Conservation (phyloP, 176 grass and related monocot species). For the Alloteropsis semialata region DNA sequence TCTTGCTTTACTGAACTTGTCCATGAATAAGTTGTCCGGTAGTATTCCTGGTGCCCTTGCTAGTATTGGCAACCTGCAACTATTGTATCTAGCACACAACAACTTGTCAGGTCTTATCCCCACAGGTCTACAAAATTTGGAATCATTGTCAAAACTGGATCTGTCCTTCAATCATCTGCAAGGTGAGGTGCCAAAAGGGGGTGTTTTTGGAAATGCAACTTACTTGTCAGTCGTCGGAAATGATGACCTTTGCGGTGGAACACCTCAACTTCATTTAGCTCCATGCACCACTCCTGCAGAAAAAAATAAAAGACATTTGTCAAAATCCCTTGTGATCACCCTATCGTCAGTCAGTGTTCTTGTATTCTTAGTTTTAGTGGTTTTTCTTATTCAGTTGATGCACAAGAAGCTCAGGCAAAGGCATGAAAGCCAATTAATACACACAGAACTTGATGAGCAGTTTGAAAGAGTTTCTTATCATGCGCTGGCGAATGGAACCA, state of each 20-base stretch:
- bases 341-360: neutral
- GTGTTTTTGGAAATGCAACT: conserved; percentile 40
- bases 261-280: too few species aligned
- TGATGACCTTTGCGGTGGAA: conserved; percentile 27
- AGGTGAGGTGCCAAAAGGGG: conserved; percentile 31
- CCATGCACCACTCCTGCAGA: neutral
- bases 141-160: neutral
- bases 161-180: conserved; percentile 47
- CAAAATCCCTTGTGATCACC: neutral
- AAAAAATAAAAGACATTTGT: neutral
- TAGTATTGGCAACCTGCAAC: conserved; percentile 1
- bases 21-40: conserved; percentile 23
- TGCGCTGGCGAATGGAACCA: neutral
- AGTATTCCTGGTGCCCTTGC: conserved; percentile 4
- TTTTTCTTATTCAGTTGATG: neutral
- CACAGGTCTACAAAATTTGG: conserved; percentile 5
- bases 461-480: conserved; percentile 20
- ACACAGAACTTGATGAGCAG: neutral
- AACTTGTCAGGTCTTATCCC: conserved; percentile 43
- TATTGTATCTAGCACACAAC: conserved; percentile 42
- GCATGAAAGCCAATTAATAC: neutral
- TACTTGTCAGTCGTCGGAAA: conserved; percentile 24
- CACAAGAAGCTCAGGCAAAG: neutral
- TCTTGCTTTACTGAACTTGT: conserved; percentile 30
- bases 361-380: neutral